A percentile compares a stretch with the other conserved stretches of the same genome.
These are phyloP conservation scores for Lithohypha guttulata DNA, from an alignment of 2,329 filamentous ascomycete genomes.

Conservation along the genomic window DNA sequence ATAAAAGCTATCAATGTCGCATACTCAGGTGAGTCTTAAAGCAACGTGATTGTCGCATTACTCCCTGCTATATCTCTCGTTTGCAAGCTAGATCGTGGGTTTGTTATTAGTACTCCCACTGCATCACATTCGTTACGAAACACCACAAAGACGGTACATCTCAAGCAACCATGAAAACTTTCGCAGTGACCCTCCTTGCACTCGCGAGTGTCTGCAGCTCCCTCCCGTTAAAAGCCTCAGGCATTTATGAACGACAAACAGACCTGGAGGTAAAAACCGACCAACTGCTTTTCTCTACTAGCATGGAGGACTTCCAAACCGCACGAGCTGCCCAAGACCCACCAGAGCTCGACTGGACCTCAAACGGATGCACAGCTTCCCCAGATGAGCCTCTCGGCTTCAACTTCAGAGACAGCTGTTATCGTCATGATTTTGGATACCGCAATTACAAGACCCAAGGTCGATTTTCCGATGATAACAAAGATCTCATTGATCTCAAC, in stretches of 20 bases:
- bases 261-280: conserved; percentile 29
- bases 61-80: too few relatives aligned
- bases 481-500: conserved; percentile 39
- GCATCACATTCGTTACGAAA: too few relatives aligned
- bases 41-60: too few relatives aligned
- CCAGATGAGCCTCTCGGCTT: conserved; percentile 27
- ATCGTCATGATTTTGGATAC: conserved; percentile 49
- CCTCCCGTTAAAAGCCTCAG: not conserved
- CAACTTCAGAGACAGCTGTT: conserved; percentile 32
- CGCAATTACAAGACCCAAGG: conserved; percentile 42
- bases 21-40: too few relatives aligned
- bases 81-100: too few relatives aligned
- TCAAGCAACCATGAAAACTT: too few relatives aligned
- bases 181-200: not conserved
- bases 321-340: conserved; percentile 34
- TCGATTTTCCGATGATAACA: conserved; percentile 36
- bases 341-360: conserved; percentile 27
- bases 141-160: too few relatives aligned
- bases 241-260: not conserved
- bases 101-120: too few relatives aligned
- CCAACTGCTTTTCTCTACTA: conserved; percentile 35
- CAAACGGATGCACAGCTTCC: conserved; percentile 28
- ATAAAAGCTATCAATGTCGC: too few relatives aligned
- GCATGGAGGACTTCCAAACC: conserved; percentile 34
- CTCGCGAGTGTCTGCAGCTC: not conserved